These are phyloP conservation scores for Globisporangium polare DNA, from an alignment of 352 stramenopile species.

Conservation along the genomic window DNA sequence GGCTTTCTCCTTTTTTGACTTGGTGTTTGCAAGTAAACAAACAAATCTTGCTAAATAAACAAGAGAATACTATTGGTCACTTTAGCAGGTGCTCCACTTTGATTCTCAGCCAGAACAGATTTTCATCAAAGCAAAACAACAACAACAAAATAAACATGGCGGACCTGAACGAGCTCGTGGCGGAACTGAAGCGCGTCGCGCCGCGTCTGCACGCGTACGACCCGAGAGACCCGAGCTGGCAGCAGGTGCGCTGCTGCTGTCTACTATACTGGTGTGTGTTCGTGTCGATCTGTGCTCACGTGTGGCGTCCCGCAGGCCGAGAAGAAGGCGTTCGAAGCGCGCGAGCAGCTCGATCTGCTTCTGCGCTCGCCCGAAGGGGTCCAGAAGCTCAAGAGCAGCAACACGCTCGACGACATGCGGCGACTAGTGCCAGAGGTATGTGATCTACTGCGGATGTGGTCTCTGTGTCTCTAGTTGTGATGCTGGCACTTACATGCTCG, in stretches of 20 bases:
- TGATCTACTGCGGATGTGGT: not conserved
- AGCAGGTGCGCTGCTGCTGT: constrained; percentile 32
- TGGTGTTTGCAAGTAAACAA: too few species aligned
- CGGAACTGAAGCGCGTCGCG: constrained; percentile 48
- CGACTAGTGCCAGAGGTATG: constrained; percentile 56
- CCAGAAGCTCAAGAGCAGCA: constrained; percentile 47
- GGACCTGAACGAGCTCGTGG: constrained; percentile 35
- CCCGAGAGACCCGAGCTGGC: constrained; percentile 45
- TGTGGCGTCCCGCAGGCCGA: constrained; percentile 32
- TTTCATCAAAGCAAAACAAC: too few species aligned
- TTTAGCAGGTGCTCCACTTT: not conserved
- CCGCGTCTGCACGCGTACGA: constrained; percentile 61
- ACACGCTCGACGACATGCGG: constrained; percentile 56
- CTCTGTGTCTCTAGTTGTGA: not conserved
- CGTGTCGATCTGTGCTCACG: not conserved
- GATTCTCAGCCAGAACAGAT: not conserved
- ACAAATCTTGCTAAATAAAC: too few species aligned
- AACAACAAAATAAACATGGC: constrained; percentile 10
- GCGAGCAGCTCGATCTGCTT: constrained; percentile 47
- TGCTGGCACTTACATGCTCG: not conserved
- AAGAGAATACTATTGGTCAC: too few species aligned
- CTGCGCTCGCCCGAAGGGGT: constrained; percentile 54
- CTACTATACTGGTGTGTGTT: not conserved
- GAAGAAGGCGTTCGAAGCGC: constrained; percentile 37
- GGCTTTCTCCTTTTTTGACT: too few species aligned